A percentile compares a stretch with the other conserved stretches of the same genome.
phyloP scores from a whole-genome alignment of 192 early-diverging fungal genomes.

The Coemansia sp. region DNA sequence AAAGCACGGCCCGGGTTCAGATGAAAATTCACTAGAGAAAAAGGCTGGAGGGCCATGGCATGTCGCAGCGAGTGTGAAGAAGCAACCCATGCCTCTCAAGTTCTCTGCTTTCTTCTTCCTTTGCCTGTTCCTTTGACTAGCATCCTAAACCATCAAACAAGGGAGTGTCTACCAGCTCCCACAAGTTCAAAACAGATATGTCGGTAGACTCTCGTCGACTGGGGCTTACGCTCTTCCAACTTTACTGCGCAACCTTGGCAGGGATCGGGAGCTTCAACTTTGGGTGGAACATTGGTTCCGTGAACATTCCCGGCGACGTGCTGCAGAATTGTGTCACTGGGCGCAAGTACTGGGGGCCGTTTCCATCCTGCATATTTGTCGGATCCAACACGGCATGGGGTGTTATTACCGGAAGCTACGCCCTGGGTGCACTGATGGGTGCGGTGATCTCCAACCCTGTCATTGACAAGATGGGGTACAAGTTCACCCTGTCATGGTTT shows the following conservation, averaged over 20 bases:
- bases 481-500: constrained; percentile 58
- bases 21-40: neutral
- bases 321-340: constrained; percentile 50
- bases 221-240: constrained; percentile 41
- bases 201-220: constrained; percentile 40
- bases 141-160: no score
- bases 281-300: constrained; percentile 51
- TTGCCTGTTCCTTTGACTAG: no score
- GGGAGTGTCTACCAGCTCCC: neutral
- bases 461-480: constrained; percentile 55
- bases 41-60: no score
- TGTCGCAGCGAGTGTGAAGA: no score
- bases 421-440: constrained; percentile 63
- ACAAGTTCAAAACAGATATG: constrained; percentile 4
- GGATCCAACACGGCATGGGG: constrained; percentile 51
- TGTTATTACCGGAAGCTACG: constrained; percentile 52
- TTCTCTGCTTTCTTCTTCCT: neutral
- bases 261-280: constrained; percentile 50
- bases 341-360: constrained; percentile 41
- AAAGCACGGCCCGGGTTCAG: neutral
- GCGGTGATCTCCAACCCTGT: constrained; percentile 56
- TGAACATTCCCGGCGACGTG: constrained; percentile 54
- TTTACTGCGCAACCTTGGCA: constrained; percentile 36
- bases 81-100: neutral
- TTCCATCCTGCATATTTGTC: constrained; percentile 39